Evolutionary conservation across 1,284 basidiomycete genomes (phyloP).

Genomic region (Neonothopanus nambi): DNA sequence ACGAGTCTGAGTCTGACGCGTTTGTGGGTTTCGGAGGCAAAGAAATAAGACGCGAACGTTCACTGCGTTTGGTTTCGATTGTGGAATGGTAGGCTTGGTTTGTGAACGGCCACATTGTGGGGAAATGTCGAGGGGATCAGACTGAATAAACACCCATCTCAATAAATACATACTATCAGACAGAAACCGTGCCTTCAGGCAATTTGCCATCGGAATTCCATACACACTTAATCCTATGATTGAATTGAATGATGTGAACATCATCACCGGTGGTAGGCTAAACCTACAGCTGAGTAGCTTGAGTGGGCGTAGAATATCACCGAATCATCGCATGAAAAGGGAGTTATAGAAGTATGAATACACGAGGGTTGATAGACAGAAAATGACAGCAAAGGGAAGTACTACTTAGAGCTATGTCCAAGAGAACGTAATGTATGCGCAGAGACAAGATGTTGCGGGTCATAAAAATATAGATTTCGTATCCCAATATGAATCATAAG

Average conservation of each 20-base stretch:
- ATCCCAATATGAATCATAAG: not conserved
- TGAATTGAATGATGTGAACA: not conserved
- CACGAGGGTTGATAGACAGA: not conserved
- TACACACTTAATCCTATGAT: not conserved
- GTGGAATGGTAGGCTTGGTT: conserved; percentile 30
- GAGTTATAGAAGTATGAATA: not conserved
- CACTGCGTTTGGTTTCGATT: conserved; percentile 32
- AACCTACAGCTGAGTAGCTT: too few species aligned
- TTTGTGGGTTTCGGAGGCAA: conserved; percentile 16
- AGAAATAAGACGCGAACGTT: conserved; percentile 33
- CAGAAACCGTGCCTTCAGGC: too few species aligned
- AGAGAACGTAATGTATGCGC: not conserved
- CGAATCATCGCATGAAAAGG: not conserved
- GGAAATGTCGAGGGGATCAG: not conserved
- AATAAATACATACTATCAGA: too few species aligned
- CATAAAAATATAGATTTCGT: not conserved
- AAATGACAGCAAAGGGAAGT: not conserved
- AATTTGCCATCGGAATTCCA: too few species aligned
- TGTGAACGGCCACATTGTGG: conserved; percentile 45
- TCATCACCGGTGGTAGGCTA: too few species aligned
- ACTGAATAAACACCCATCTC: too few species aligned
- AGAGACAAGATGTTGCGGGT: not conserved
- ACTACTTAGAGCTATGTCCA: conserved; percentile 11
- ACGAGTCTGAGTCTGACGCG: not conserved
- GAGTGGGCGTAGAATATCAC: too few species aligned